Conservation (phyloP, 371 early-diverging fungal genomes). For the Haplosporangium sp. region DNA sequence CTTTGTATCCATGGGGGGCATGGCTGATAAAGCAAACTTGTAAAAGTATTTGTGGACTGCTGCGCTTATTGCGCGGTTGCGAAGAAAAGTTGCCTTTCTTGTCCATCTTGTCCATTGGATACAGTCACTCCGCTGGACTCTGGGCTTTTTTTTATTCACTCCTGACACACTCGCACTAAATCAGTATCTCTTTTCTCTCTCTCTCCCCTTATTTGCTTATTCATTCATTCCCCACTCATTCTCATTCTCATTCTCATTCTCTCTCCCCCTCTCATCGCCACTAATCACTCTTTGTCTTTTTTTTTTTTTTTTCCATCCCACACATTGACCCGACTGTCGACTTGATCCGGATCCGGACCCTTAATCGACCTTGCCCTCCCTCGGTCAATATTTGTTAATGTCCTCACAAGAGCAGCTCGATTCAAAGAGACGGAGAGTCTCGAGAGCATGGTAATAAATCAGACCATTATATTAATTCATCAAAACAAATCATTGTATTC, state of each 20-base stretch:
- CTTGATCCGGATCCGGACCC: background rate
- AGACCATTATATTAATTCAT: background rate
- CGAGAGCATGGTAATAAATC: slow-evolving; percentile 41
- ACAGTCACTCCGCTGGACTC: too few species aligned
- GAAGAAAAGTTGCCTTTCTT: too few species aligned
- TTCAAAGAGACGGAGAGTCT: slow-evolving; percentile 52
- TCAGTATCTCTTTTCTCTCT: background rate
- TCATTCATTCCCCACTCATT: background rate
- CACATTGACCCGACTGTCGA: background rate
- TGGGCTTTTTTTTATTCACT: too few species aligned
- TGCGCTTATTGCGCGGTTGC: too few species aligned
- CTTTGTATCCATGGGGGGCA: too few species aligned
- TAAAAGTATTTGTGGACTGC: too few species aligned
- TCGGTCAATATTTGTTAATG: slow-evolving; percentile 7
- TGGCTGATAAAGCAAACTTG: too few species aligned
- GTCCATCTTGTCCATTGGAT: too few species aligned
- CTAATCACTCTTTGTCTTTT: background rate
- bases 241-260: background rate
- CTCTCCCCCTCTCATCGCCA: background rate
- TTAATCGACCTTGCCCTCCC: background rate
- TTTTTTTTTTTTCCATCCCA: background rate
- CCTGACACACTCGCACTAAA: too few species aligned
- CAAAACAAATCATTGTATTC: background rate
- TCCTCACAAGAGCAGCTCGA: slow-evolving; percentile 26
- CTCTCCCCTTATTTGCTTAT: background rate